Evolutionary conservation across 345 rosid species (phyloP).

Genomic region (Nephelium lappaceum): DNA sequence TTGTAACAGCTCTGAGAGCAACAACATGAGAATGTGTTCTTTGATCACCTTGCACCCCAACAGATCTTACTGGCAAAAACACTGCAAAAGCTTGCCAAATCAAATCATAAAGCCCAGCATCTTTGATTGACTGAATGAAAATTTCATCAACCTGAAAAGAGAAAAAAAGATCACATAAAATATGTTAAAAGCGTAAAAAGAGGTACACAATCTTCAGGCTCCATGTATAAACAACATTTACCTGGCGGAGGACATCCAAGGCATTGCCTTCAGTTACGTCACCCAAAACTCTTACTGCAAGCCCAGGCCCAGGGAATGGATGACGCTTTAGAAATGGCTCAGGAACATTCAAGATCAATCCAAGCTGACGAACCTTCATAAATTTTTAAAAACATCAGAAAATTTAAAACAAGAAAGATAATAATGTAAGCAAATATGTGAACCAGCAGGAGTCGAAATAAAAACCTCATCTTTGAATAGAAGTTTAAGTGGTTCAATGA

Average conservation of each 20-base stretch:
- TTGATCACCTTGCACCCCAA: slow-evolving; percentile 99
- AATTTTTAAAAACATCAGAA: slow-evolving; percentile 16
- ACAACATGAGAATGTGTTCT: slow-evolving; percentile 98
- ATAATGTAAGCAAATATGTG: background rate
- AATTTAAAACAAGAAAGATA: background rate
- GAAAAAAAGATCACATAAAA: background rate
- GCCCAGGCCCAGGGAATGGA: slow-evolving; percentile 99
- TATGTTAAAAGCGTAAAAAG: background rate
- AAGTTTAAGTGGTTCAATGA: slow-evolving; percentile 94
- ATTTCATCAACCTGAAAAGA: slow-evolving; percentile 85
- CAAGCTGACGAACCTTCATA: slow-evolving; percentile 85
- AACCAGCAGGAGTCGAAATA: slow-evolving; percentile 2
- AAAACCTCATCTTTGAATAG: slow-evolving; percentile 95
- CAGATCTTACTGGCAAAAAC: slow-evolving; percentile 91
- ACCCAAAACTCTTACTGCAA: slow-evolving; percentile 92
- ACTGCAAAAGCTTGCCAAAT: slow-evolving; percentile 99
- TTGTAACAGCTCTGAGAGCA: slow-evolving; percentile 98
- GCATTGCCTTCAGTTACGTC: slow-evolving; percentile 94
- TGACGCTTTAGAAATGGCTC: slow-evolving; percentile 89
- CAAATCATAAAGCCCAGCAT: slow-evolving; percentile 87
- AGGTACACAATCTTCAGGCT: background rate
- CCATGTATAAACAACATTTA: slow-evolving; percentile 27
- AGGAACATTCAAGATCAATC: slow-evolving; percentile 81
- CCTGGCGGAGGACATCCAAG: slow-evolving; percentile 87
- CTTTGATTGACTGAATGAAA: slow-evolving; percentile 93